Conservation (phyloP, 352 stramenopile species). For the Phytophthora tubulina region DNA sequence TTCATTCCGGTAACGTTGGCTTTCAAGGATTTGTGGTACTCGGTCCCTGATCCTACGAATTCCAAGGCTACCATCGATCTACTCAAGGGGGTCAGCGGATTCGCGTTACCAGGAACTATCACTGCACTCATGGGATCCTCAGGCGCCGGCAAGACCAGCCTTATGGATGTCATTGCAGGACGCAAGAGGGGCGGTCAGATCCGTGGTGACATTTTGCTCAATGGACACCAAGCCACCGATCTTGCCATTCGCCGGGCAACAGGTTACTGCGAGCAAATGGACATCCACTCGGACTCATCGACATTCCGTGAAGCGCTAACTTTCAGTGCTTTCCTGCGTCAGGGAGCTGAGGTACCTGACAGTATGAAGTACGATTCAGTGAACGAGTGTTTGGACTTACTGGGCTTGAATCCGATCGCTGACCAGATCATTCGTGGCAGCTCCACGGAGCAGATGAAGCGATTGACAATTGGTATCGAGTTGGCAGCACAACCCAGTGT, state of each 20-base stretch:
- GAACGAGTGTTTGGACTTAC: conserved; percentile 44
- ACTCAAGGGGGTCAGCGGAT: conserved; percentile 53
- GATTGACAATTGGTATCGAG: conserved; percentile 58
- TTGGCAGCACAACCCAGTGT: conserved; percentile 84
- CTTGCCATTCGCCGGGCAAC: conserved; percentile 42
- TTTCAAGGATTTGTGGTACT: conserved; percentile 58
- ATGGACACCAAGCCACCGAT: conserved; percentile 66
- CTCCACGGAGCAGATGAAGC: conserved; percentile 58
- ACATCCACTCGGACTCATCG: conserved; percentile 84
- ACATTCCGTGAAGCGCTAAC: conserved; percentile 89
- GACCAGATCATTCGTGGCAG: conserved; percentile 49
- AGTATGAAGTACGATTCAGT: conserved; percentile 40
- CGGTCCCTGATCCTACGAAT: conserved; percentile 28
- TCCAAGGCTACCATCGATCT: conserved; percentile 46
- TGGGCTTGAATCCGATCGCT: conserved; percentile 39
- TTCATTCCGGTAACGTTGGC: conserved; percentile 48
- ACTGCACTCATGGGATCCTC: conserved; percentile 66
- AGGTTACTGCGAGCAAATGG: conserved; percentile 78
- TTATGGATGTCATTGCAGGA: conserved; percentile 94
- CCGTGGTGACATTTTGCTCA: conserved; percentile 82
- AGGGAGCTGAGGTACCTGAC: conserved; percentile 35
- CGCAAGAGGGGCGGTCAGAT: conserved; percentile 88
- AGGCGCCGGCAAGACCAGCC: conserved; percentile 90
- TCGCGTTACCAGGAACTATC: conserved; percentile 52
- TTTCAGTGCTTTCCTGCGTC: conserved; percentile 86